Evolutionary conservation across 352 stramenopile species (phyloP), one percentile per base, ranked within the genome.

Genomic region (Phytophthora pseudosyringae): DNA sequence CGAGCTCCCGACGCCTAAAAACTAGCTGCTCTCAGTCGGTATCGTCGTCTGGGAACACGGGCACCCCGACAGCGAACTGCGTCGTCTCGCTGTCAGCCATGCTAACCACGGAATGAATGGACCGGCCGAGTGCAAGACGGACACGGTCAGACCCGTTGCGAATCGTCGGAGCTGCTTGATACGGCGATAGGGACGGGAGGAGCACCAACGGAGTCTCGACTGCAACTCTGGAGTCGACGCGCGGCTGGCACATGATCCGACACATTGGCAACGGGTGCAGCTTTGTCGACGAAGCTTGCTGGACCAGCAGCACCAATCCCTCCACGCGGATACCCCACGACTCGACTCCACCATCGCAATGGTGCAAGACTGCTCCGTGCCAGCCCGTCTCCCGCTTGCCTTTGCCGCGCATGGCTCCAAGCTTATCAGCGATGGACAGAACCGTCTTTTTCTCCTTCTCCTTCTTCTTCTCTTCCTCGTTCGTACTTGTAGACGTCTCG

Each of bases 241-340:
- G 11, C 10, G 29, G 45, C 25, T 67, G 57, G 16, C 73, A 82
- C 43, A 67, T 54, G n/a, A 85, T 60, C 16, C 73, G 64, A 62
- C 71, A 82, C 13, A 58, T 35, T 26, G 76, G 73, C 32, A 85
- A 46, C 5, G 54, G 38, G 16, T 85, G 57, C 4, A 85, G 43
- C 21, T 50, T 68, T 1, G 66, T 71, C 2, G 32, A 45, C 16
- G 15, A n/a, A 11, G 54, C 11, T 18, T 74, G 47, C 44, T 78
- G 21, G 21, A 21, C 56, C 1, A 80, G 32, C 5, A 78, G 63
- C 9, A 81, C 74, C 8, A 86, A 40, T 0, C 66, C 74, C 36
- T 83, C 69, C 1, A 86, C 52, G 10, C 66, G 71, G 38, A 83
- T 44, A 2, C 75, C 75, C 50, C 68, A 74, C 28, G 65, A 36